Evolutionary conservation across 106 monocot genomes (phyloP).

Genomic region (Dioscorea alata): DNA sequence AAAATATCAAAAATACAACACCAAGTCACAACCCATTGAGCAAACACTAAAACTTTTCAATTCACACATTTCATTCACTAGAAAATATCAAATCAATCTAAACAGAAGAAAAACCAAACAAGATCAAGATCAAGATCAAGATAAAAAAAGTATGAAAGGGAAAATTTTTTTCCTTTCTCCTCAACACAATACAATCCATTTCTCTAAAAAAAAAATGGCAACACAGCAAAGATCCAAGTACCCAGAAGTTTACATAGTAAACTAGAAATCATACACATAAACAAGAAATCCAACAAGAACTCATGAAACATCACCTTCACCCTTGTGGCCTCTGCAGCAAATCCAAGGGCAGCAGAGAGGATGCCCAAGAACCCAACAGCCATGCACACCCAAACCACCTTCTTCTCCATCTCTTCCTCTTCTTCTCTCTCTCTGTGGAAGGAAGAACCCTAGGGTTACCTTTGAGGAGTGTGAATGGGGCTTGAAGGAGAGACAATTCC

Average conservation of each 20-base stretch:
- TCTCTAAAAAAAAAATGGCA: background rate
- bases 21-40: background rate
- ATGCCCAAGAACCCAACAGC: constrained; percentile 19
- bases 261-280: background rate
- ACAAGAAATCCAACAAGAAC: background rate
- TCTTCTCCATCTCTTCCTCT: constrained; percentile 24
- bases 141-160: background rate
- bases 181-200: background rate
- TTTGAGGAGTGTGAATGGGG: too few relatives aligned
- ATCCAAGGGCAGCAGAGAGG: constrained; percentile 23
- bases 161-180: background rate
- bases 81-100: background rate
- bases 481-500: too few relatives aligned
- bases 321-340: constrained; percentile 30
- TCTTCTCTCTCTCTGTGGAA: background rate
- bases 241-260: background rate
- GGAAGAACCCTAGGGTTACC: too few relatives aligned
- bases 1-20: background rate
- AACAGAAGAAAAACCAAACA: background rate
- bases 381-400: constrained; percentile 14
- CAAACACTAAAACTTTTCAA: background rate
- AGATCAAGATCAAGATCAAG: background rate
- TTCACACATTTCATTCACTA: background rate
- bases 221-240: background rate
- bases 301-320: constrained; percentile 14